Evolutionary conservation across 345 rosid genomes (phyloP), one percentile per base, ranked within the genome.

Genomic region (Bretschneidera sinensis): DNA sequence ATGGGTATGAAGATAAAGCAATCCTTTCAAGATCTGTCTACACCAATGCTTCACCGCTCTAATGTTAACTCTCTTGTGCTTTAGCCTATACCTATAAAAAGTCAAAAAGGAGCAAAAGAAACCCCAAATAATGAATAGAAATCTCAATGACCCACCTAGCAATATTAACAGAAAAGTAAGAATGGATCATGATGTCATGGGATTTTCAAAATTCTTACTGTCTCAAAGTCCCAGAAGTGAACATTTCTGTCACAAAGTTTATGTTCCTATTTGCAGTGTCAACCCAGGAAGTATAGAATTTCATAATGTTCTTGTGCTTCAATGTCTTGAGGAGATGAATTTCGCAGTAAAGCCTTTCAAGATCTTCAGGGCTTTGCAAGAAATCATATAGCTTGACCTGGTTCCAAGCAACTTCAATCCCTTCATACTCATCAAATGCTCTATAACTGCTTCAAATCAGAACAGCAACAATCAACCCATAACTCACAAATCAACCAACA

Each of bases 351-450:
- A 90, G 90, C 70, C 97, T 90, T 66, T 94, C 92, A 31, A 94
- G 92, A 68, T 90, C 99, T 65, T 94, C 89, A 55, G 99, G 96
- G 69, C 92, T 85, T 59, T 84, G 96, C 49, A 90, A 54, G 82
- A 89, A 90, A 78, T 90, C 96, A 65, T 83, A 80, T 57, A 94
- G 92, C 82, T 88, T 94, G 73, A 94, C 96, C 71, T 90, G 99
- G 70, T 94, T 94, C 99, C 99, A 94, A 67, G 99, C 99, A 73
- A 94, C 95, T 69, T 94, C 97, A 73, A 86, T 86, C 59, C 97
- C 97, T 55, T 82, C 83, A 61, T 84, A 94, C 79, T 94, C 96
- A 76, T 90, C 97, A 78, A 90, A 87, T 66, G 86, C 99, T 73
- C 85, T 83, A 43, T 94, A 94, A 54, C 99, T 94, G 86, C 66